These are phyloP conservation scores for Betula pendula DNA, from an alignment of 306 rosid species.

Conservation along the genomic window DNA sequence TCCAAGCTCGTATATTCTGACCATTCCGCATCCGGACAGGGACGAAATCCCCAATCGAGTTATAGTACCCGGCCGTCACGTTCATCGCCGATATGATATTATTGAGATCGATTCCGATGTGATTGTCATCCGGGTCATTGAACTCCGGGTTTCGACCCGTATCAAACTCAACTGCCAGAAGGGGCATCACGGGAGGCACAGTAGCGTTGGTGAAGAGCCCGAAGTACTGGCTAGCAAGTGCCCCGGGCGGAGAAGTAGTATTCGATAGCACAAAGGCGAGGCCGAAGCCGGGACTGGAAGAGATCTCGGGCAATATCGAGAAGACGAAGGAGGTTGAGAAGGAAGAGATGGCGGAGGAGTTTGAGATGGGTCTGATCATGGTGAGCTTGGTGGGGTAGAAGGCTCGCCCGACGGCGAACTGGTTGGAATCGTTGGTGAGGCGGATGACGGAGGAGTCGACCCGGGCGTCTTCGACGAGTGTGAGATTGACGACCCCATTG, in stretches of 20 bases:
- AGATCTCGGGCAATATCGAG: conserved; percentile 59
- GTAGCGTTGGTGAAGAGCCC: conserved; percentile 74
- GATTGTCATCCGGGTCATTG: conserved; percentile 69
- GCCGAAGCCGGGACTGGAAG: conserved; percentile 79
- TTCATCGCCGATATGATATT: conserved; percentile 14
- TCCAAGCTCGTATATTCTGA: conserved; percentile 70
- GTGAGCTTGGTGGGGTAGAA: conserved; percentile 47
- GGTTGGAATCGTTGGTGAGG: conserved; percentile 73
- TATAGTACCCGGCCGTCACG: conserved; percentile 55
- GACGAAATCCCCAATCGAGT: conserved; percentile 52
- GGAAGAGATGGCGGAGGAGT: conserved; percentile 43
- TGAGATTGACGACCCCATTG: conserved; percentile 42
- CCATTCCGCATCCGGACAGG: conserved; percentile 66
- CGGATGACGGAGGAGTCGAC: conserved; percentile 59
- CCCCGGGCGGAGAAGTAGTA: conserved; percentile 66
- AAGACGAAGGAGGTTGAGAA: conserved; percentile 87
- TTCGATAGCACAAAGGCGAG: conserved; percentile 73
- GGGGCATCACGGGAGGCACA: conserved; percentile 43
- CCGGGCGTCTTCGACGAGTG: conserved; percentile 61
- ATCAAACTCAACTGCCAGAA: conserved; percentile 82
- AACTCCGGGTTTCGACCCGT: conserved; percentile 79
- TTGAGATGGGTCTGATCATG: conserved; percentile 26
- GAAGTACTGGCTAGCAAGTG: conserved; percentile 77
- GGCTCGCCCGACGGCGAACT: conserved; percentile 57
- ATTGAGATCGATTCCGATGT: conserved; percentile 80